These are phyloP conservation scores for Termitomyces sp. DNA, from an alignment of 768 basidiomycete species.

Conservation along the genomic window DNA sequence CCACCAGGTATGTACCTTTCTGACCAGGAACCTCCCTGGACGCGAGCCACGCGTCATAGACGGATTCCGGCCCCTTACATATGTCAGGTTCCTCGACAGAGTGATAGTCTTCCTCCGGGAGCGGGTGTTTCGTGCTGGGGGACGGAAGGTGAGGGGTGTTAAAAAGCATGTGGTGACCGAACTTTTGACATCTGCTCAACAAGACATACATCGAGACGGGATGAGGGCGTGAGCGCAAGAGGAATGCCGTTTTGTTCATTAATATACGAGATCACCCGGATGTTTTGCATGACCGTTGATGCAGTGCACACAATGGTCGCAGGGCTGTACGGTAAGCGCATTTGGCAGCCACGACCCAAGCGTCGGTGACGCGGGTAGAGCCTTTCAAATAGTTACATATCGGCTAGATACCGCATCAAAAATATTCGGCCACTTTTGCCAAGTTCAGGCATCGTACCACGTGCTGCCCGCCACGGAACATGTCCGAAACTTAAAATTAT, in stretches of 20 bases:
- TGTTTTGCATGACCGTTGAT: conserved; percentile 42
- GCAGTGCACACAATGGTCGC: conserved; percentile 29
- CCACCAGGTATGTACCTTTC: conserved; percentile 42
- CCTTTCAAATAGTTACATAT: conserved; percentile 33
- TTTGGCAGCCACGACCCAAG: conserved; percentile 41
- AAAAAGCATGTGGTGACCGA: conserved; percentile 31
- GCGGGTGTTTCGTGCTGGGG: conserved; percentile 16
- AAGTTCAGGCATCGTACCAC: conserved; percentile 8
- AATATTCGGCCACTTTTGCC: conserved; percentile 14
- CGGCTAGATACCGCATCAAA: conserved; percentile 14
- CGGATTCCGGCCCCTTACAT: conserved; percentile 21
- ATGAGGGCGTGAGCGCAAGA: conserved; percentile 9
- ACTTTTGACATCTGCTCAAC: conserved; percentile 32
- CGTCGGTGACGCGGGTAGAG: conserved; percentile 20
- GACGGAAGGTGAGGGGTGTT: conserved; percentile 28
- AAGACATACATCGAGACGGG: conserved; percentile 24
- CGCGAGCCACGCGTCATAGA: conserved; percentile 53
- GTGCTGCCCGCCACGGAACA: conserved; percentile 12
- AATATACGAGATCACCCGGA: conserved; percentile 44
- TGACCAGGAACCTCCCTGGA: conserved; percentile 48
- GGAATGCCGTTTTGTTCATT: conserved; percentile 22
- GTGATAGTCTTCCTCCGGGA: conserved; percentile 6
- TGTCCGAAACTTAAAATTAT: conserved; percentile 4
- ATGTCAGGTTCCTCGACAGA: conserved; percentile 1
- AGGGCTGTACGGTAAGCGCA: conserved; percentile 38